phyloP scores from a whole-genome alignment of 371 early-diverging fungal genomes.

The Zychaea mexicana region DNA sequence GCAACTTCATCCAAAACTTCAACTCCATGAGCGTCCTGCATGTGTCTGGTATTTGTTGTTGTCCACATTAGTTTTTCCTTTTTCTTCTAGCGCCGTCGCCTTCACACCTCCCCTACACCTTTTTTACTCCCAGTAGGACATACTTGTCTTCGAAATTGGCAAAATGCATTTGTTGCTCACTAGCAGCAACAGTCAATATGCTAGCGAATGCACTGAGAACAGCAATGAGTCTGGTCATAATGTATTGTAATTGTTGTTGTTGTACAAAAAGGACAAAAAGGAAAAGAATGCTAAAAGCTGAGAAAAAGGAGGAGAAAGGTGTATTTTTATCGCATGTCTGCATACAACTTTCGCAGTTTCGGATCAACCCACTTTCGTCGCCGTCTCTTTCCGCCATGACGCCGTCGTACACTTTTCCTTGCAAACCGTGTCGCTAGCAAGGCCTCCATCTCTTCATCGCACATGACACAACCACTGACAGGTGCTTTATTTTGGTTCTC shows the following conservation, averaged over 20 bases:
- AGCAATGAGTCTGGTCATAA: neutral
- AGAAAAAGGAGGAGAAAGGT: neutral
- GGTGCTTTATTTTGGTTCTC: slow-evolving; percentile 48
- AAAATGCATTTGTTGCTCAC: slow-evolving; percentile 8
- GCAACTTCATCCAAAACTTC: slow-evolving; percentile 39
- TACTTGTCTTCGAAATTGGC: slow-evolving; percentile 25
- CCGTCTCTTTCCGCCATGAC: slow-evolving; percentile 24
- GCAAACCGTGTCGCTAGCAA: slow-evolving; percentile 45
- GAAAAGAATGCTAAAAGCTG: neutral
- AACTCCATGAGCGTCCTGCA: slow-evolving; percentile 37
- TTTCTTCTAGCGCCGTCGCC: too few relatives aligned
- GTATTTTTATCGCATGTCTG: slow-evolving; percentile 20
- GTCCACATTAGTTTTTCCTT: neutral
- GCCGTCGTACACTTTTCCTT: slow-evolving; percentile 22
- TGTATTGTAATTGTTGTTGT: too few relatives aligned
- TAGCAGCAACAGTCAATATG: neutral
- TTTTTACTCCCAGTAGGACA: neutral
- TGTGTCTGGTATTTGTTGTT: slow-evolving; percentile 30
- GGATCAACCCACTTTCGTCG: slow-evolving; percentile 24
- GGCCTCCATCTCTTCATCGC: slow-evolving; percentile 49
- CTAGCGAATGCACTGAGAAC: neutral
- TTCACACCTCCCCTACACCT: neutral
- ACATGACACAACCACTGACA: slow-evolving; percentile 45
- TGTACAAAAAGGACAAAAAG: neutral
- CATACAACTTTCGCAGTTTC: slow-evolving; percentile 30